Evolutionary conservation across 331 rosid genomes (phyloP).

Genomic region (Prunus yedoensis): DNA sequence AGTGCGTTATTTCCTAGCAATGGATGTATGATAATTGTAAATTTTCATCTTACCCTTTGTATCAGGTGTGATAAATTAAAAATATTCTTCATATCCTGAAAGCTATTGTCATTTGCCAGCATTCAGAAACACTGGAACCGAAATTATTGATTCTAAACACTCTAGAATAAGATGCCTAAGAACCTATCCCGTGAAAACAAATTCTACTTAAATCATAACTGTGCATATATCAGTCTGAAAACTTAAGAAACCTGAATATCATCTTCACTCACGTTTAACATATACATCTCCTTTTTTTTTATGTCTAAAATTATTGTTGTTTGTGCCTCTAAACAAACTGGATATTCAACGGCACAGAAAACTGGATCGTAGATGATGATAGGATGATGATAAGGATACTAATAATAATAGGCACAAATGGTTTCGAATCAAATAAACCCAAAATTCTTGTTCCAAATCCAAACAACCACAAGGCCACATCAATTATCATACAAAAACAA

Average conservation of each 20-base stretch:
- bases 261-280: not conserved
- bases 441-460: not conserved
- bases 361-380: not conserved
- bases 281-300: not conserved
- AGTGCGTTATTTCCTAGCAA: not conserved
- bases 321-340: not conserved
- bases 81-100: not conserved
- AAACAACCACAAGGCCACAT: slow-evolving; percentile 7
- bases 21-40: not conserved
- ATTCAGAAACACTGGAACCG: not conserved
- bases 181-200: not conserved
- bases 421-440: not conserved
- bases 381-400: not conserved
- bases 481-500: slow-evolving; percentile 27
- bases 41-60: not conserved
- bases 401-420: not conserved
- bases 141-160: not conserved
- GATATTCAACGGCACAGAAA: not conserved
- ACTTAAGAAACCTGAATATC: not conserved
- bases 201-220: not conserved
- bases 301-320: not conserved
- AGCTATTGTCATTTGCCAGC: not conserved
- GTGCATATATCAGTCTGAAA: not conserved
- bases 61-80: not conserved
- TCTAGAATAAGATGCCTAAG: not conserved